Base-by-base conservation (phyloP, 306 rosid species). In the Alnus rubra region DNA sequence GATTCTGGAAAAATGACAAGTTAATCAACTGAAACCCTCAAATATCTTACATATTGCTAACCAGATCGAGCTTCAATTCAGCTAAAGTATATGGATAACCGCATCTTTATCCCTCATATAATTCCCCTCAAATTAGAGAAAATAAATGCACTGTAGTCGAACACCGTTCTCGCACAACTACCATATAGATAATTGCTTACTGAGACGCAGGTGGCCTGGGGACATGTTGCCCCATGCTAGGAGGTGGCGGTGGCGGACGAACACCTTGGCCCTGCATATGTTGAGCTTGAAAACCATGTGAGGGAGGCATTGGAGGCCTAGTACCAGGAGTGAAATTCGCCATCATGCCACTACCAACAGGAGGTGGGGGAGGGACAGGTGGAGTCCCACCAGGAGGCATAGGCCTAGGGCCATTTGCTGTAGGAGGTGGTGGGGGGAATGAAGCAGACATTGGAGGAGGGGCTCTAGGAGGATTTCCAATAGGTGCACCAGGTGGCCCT, bases 351-450 rank as follows among this genome's bases (percentile, higher is more conserved):
- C 88, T 83, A 60, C 87, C 91, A 71, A 82, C 63, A 0, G 94
- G 92, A 19, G 94, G 92, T 23, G 94, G 94, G 49, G 98, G 98
- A 76, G 98, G 97, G 35, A 90, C 76, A 76, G 94, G 86, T 44
- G 97, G 90, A 83, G 89, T 84, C 51, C 96, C 96, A 69, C 96
- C 89, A 8, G 93, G 88, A 74, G 93, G 97, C 84, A 86, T 87
- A 30, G 94, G 91, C 78, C 97, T 82, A 58, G 97, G 98, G 69
- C 95, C 97, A 52, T 94, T 94, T 68, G 92, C 86, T 90, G 91
- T 88, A 58, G 93, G 88, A 72, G 97, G 98, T 2, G 96, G 96
- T 1, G 97, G 93, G 0, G 93, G 92, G 84, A 90, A 74, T 12
- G 96, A 89, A 70, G 94, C 96, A 0, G 93, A 86, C 80, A 90